phyloP scores from a whole-genome alignment of 768 basidiomycete species.

The Termitomyces sp. region DNA sequence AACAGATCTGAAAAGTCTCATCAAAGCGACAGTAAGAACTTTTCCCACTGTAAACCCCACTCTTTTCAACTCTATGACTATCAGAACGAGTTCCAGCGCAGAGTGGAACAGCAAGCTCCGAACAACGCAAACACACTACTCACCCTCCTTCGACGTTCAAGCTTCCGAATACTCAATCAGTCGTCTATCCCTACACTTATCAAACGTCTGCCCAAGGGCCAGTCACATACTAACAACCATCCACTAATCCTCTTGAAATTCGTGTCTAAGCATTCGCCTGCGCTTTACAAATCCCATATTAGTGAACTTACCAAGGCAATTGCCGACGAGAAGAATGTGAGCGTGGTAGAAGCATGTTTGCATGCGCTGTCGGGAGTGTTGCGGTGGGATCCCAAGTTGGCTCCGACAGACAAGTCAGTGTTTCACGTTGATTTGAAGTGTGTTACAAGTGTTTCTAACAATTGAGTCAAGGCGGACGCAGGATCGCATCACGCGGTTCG shows the following conservation, averaged over 20 bases:
- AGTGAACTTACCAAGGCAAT: conserved; percentile 74
- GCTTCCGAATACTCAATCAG: conserved; percentile 75
- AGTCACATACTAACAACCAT: conserved; percentile 37
- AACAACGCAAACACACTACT: conserved; percentile 65
- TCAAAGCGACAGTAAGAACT: conserved; percentile 64
- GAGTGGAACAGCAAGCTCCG: conserved; percentile 68
- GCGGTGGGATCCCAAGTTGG: conserved; percentile 53
- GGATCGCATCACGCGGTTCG: conserved; percentile 61
- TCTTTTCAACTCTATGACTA: background rate
- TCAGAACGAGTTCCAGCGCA: conserved; percentile 75
- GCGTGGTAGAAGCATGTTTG: conserved; percentile 62
- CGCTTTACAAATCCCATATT: conserved; percentile 70
- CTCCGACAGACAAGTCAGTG: conserved; percentile 66
- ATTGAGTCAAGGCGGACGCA: conserved; percentile 50
- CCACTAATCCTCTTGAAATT: conserved; percentile 53
- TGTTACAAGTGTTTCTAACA: background rate
- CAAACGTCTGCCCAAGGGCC: conserved; percentile 55
- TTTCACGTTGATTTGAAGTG: background rate
- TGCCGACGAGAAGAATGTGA: conserved; percentile 55
- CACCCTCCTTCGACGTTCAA: conserved; percentile 64
- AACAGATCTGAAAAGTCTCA: conserved; percentile 74
- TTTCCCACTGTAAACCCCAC: background rate
- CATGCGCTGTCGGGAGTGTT: conserved; percentile 74
- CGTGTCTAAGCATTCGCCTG: conserved; percentile 74
- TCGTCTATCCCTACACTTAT: conserved; percentile 83